A percentile compares a stretch with the other conserved stretches of the same genome.
phyloP scores from a whole-genome alignment of 2,329 filamentous ascomycete genomes.

The Eutypella sp. region DNA sequence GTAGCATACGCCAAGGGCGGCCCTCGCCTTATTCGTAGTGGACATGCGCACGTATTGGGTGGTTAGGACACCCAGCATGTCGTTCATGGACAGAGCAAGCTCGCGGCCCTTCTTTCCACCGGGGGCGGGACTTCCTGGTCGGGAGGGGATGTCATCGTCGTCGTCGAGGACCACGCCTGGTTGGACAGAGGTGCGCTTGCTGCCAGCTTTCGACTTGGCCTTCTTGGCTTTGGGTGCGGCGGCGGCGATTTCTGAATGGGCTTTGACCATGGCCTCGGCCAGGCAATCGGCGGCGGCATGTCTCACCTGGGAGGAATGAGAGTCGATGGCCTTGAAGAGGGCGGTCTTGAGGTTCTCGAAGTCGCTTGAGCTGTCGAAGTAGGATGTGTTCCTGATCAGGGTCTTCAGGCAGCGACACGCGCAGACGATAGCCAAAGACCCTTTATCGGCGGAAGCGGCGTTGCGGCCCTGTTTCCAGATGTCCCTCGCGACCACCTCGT shows the following conservation, averaged over 20 bases:
- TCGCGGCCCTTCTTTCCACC: conserved; percentile 62
- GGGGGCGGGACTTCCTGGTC: conserved; percentile 70
- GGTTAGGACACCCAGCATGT: conserved; percentile 75
- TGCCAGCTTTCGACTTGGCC: conserved; percentile 53
- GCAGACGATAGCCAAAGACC: conserved; percentile 70
- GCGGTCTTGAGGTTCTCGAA: conserved; percentile 83
- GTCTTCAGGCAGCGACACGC: conserved; percentile 76
- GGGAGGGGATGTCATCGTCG: conserved; percentile 57
- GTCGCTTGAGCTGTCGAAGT: conserved; percentile 83
- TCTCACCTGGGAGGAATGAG: conserved; percentile 66
- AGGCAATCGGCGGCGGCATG: conserved; percentile 84
- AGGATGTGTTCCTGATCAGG: conserved; percentile 66
- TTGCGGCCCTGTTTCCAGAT: conserved; percentile 88
- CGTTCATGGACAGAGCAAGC: conserved; percentile 68
- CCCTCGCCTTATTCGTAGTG: conserved; percentile 74
- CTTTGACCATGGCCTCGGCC: conserved; percentile 76
- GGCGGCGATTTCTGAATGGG: conserved; percentile 60
- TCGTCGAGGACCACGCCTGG: conserved; percentile 63
- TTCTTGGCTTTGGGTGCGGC: conserved; percentile 57
- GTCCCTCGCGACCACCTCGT: conserved; percentile 81
- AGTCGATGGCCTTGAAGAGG: conserved; percentile 84
- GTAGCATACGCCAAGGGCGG: conserved; percentile 84
- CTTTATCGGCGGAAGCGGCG: conserved; percentile 74
- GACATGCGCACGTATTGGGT: conserved; percentile 73
- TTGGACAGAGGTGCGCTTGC: conserved; percentile 55